Evolutionary conservation across 164 flowering plant genomes (phyloP).

Genomic region (Annona cherimola): DNA sequence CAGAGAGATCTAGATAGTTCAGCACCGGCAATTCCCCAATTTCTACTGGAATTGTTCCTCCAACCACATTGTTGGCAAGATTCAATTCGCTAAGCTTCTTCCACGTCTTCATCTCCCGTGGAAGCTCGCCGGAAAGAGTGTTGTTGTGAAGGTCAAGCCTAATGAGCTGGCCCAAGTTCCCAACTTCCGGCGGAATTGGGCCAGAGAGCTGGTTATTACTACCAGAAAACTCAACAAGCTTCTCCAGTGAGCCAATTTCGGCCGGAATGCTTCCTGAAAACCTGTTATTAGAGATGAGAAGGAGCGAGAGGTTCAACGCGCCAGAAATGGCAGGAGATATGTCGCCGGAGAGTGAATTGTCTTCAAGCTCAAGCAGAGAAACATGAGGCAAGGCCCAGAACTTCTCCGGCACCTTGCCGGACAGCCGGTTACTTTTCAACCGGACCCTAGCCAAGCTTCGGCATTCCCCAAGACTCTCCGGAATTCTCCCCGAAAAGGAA

Average conservation of each 20-base stretch:
- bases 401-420: conserved; percentile 56
- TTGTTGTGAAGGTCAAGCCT: conserved; percentile 71
- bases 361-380: conserved; percentile 40
- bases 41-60: conserved; percentile 66
- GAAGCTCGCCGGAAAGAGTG: conserved; percentile 51
- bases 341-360: conserved; percentile 20
- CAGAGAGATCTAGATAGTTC: conserved; percentile 58
- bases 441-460: conserved; percentile 53
- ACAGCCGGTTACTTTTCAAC: conserved; percentile 41
- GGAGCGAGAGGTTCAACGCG: conserved; percentile 39
- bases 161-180: conserved; percentile 40
- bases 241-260: conserved; percentile 68
- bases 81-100: conserved; percentile 58
- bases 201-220: conserved; percentile 55
- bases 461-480: conserved; percentile 48
- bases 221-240: conserved; percentile 62
- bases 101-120: conserved; percentile 48
- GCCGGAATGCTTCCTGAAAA: conserved; percentile 75
- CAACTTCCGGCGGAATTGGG: conserved; percentile 57
- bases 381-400: conserved; percentile 68
- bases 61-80: conserved; percentile 65
- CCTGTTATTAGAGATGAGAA: conserved; percentile 71
- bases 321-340: conserved; percentile 36
- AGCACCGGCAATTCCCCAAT: conserved; percentile 42
- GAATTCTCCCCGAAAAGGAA: conserved; percentile 38